Evolutionary conservation across 2,329 filamentous ascomycete genomes (phyloP).

Genomic region (Neoscytalidium dimidiatum): DNA sequence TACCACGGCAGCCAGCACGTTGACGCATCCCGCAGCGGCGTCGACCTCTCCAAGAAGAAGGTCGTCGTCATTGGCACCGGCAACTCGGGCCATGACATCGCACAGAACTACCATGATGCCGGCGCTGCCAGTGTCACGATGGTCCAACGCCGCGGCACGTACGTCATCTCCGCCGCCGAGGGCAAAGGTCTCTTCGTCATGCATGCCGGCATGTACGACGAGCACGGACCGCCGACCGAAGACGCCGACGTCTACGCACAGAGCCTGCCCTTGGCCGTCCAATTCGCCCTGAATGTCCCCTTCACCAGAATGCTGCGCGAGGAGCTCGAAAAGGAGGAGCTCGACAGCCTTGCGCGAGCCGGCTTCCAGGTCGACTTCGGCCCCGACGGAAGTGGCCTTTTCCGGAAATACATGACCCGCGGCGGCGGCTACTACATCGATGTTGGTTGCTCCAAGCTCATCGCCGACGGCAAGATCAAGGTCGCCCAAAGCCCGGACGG

Average conservation of each 20-base stretch:
- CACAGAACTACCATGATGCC: slow-evolving; percentile 66
- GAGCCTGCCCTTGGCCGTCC: slow-evolving; percentile 59
- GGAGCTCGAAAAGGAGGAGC: slow-evolving; percentile 36
- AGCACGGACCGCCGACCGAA: slow-evolving; percentile 59
- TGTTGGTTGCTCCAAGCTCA: slow-evolving; percentile 63
- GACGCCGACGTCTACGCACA: slow-evolving; percentile 66
- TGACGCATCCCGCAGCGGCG: slow-evolving; percentile 47
- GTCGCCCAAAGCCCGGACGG: slow-evolving; percentile 54
- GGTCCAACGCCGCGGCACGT: slow-evolving; percentile 67
- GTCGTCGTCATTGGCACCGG: slow-evolving; percentile 68
- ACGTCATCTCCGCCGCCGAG: slow-evolving; percentile 60
- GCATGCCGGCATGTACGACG: slow-evolving; percentile 50
- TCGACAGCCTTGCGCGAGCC: slow-evolving; percentile 52
- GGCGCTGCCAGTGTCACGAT: slow-evolving; percentile 68
- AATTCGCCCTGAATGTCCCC: slow-evolving; percentile 60
- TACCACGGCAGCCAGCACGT: slow-evolving; percentile 50
- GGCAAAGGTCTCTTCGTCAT: slow-evolving; percentile 55
- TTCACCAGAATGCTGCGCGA: slow-evolving; percentile 39
- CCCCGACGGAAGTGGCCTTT: slow-evolving; percentile 58
- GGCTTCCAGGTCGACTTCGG: slow-evolving; percentile 65
- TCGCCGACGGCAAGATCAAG: slow-evolving; percentile 65
- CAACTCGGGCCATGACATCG: slow-evolving; percentile 70
- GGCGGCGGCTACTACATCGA: slow-evolving; percentile 73
- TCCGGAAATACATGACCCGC: slow-evolving; percentile 64
- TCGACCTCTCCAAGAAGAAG: slow-evolving; percentile 56